A percentile compares a stretch with the other conserved stretches of the same genome.
These are phyloP conservation scores for Nannochloris sp. DNA, from an alignment of 139 green algal genomes.

Conservation along the genomic window DNA sequence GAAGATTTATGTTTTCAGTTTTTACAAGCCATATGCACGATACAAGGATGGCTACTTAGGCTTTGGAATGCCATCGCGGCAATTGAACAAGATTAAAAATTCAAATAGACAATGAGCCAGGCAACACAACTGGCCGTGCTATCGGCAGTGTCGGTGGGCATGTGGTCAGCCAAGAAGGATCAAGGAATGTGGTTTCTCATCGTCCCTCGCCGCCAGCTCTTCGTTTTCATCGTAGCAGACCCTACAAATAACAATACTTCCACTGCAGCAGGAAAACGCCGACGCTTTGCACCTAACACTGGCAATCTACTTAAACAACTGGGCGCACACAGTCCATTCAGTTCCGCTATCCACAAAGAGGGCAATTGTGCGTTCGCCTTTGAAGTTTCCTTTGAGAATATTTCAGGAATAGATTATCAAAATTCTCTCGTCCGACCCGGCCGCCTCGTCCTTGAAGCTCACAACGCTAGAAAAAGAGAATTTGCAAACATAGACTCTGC, in stretches of 20 bases:
- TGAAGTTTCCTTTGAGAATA: conserved; percentile 22
- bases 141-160: conserved; percentile 1
- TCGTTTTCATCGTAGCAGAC: conserved; percentile 4
- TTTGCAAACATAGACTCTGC: conserved; percentile 41
- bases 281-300: neutral
- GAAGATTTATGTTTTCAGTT: no score
- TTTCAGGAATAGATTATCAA: conserved; percentile 43
- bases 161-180: conserved; percentile 5
- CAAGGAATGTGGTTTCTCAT: neutral
- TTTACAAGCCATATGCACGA: no score
- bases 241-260: no score
- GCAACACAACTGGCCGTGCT: neutral
- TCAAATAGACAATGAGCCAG: no score
- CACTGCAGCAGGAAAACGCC: neutral
- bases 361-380: conserved; percentile 32
- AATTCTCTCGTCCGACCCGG: conserved; percentile 47
- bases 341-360: conserved; percentile 9
- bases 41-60: no score
- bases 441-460: conserved; percentile 51
- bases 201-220: neutral
- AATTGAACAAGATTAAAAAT: no score
- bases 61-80: no score
- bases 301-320: conserved; percentile 16
- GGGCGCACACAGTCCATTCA: conserved; percentile 23
- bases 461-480: conserved; percentile 40